phyloP scores from a whole-genome alignment of 2,329 filamentous ascomycete species.

The Cytospora mali region DNA sequence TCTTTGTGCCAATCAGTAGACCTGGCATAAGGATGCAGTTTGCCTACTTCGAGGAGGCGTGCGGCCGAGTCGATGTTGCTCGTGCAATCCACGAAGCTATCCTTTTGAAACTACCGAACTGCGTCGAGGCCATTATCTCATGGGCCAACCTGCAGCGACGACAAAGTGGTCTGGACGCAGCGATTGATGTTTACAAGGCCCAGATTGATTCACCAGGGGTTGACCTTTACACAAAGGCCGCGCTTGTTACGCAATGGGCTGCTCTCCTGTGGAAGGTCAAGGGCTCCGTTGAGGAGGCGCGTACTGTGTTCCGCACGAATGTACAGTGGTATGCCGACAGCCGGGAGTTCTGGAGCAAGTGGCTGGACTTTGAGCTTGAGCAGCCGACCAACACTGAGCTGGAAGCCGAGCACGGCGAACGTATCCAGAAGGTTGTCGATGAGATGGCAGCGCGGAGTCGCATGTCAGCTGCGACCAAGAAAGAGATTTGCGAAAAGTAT shows the following conservation, averaged over 20 bases:
- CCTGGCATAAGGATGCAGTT: slow-evolving; percentile 86
- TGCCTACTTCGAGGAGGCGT: slow-evolving; percentile 91
- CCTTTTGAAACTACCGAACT: slow-evolving; percentile 73
- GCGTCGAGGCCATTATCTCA: slow-evolving; percentile 85
- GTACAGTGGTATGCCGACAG: slow-evolving; percentile 84
- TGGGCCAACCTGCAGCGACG: slow-evolving; percentile 85
- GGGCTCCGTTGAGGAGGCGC: slow-evolving; percentile 77
- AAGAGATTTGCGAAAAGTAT: slow-evolving; percentile 76
- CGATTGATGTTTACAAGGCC: slow-evolving; percentile 78
- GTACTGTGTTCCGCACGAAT: slow-evolving; percentile 81
- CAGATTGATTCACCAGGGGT: slow-evolving; percentile 75
- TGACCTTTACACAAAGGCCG: slow-evolving; percentile 80
- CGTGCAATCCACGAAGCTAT: slow-evolving; percentile 84
- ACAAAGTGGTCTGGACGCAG: slow-evolving; percentile 79
- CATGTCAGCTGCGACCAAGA: slow-evolving; percentile 68
- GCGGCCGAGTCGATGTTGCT: slow-evolving; percentile 74
- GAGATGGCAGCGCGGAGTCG: slow-evolving; percentile 74
- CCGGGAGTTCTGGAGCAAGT: slow-evolving; percentile 85
- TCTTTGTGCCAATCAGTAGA: slow-evolving; percentile 85
- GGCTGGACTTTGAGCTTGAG: slow-evolving; percentile 84
- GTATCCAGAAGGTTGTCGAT: slow-evolving; percentile 80
- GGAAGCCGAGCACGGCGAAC: slow-evolving; percentile 67
- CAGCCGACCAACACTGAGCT: slow-evolving; percentile 70
- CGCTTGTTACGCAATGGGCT: slow-evolving; percentile 87
- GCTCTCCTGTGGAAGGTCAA: slow-evolving; percentile 85